Base-by-base conservation (phyloP, 352 stramenopile species). In the Globisporangium polare region DNA sequence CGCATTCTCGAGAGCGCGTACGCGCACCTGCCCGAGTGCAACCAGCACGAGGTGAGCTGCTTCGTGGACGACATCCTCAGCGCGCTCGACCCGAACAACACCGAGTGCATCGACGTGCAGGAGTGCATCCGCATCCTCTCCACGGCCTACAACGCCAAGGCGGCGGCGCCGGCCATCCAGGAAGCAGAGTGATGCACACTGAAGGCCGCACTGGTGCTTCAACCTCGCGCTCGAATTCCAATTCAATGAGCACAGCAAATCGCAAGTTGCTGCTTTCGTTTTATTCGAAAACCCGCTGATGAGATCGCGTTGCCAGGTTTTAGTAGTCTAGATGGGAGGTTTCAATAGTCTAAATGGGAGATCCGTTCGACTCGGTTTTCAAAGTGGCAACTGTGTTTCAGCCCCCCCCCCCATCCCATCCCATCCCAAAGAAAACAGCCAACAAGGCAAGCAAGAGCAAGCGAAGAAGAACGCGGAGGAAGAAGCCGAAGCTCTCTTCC, bases 1-100 rank as follows among this genome's bases (percentile, higher is more conserved):
- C 77, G 77, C 26, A 73, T 86, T 22, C 74, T 87, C 4, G 73
- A 87, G 63, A 87, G 76, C 42, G 80, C 80, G 53, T 86, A 86
- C 58, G 73, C 77, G 12, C 80, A 86, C 31, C 53, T 89, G 3
- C 72, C 77, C 22, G 80, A 87, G 67, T 83, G 75, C 65, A 87
- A 89, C 67, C 72, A 78, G 58, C 75, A 87, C 66, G 77, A 89
- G 67, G 77, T 89, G 59, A 87, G 75, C 61, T 87, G 75, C 65
- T 86, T 81, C 50, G 77, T 89, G 27, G 77, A 89, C 68, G 80
- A 86, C 61, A 85, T 87, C 51, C 60, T 89, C 39, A 89, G 73
- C 43, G 73, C 77, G 20, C 70, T 89, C 27, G 77, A 89, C 45
- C 77, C 80, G 15, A 80, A 87, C 68, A 84, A 85, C 60, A 86